Base-by-base conservation (phyloP, 192 early-diverging fungal genomes). In the Rhizophlyctis rosea region DNA sequence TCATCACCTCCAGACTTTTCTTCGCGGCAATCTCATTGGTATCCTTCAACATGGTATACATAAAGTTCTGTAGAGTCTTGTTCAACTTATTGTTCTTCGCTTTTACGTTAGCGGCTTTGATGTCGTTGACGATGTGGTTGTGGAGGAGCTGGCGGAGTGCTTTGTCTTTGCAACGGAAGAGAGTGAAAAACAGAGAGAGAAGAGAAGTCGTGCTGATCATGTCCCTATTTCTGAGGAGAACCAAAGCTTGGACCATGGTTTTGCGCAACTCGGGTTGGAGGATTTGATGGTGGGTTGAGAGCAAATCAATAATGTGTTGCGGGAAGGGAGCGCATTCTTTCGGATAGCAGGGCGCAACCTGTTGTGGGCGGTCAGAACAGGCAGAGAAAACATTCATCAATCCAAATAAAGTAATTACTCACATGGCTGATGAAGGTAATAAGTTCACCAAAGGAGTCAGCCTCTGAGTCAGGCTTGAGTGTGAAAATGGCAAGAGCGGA, bases 41-140 rank as follows among this genome's bases (percentile, higher is more conserved):
- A 57, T 86, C 84, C 54, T 84, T 88, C 23, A 97, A 76, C 87
- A 99, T 94, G 52, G 87, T 95, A 73, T 94, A 99, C 96, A 99
- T 98, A 65, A 90, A 96, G 57, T 90, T 90, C 78, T 98, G 97
- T 47, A 99, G 78, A 21, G 90, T 86, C 71, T 95, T 98, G 87
- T 99, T 99, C 51, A 99, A 79, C 72, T 91, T 92, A 85, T 96
- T 95, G 82, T 99, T 97, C 74, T 93, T 95, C 29, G 86, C 80
- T 69, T 94, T 94, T 31, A 79, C 82, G 78, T 98, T 99, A 48
- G 92, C 83, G 54, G 83, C 86, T 70, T 93, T 93, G 78, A 99
- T 94, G 74, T 99, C 95, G 52, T 81, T 87, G 1, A 99, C 92
- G 66, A 99, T 98, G 73, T 96, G 91, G 50, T 73, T 85, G 76